phyloP scores from a whole-genome alignment of 1,284 basidiomycete genomes.

The Golubevia pallescens region DNA sequence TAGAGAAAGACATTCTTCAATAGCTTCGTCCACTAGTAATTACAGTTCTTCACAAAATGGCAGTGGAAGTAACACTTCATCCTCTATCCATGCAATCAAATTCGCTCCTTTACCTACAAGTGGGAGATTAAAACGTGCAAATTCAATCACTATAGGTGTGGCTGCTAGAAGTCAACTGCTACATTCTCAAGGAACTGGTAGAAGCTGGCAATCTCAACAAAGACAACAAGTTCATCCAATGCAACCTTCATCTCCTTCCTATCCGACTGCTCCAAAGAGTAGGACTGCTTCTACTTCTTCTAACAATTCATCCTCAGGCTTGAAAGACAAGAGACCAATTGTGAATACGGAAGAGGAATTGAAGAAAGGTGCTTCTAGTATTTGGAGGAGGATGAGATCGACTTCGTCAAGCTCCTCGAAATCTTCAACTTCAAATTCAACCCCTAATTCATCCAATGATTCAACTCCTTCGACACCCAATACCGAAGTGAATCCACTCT shows the following conservation, averaged over 20 bases:
- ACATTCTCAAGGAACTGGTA: slow-evolving; percentile 39
- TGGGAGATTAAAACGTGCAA: slow-evolving; percentile 46
- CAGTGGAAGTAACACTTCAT: neutral
- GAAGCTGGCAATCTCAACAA: slow-evolving; percentile 16
- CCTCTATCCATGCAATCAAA: slow-evolving; percentile 35
- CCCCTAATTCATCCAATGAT: too few relatives aligned
- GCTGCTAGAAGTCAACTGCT: slow-evolving; percentile 50
- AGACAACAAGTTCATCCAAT: slow-evolving; percentile 4
- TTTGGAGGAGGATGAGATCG: too few relatives aligned
- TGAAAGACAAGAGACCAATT: too few relatives aligned
- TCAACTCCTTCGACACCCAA: too few relatives aligned
- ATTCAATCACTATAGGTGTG: slow-evolving; percentile 56
- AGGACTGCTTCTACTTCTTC: neutral
- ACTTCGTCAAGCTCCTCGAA: too few relatives aligned
- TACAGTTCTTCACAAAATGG: neutral
- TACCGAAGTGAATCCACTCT: too few relatives aligned
- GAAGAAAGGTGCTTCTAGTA: too few relatives aligned
- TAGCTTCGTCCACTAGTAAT: neutral
- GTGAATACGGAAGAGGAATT: too few relatives aligned
- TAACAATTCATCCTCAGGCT: too few relatives aligned
- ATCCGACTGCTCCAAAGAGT: slow-evolving; percentile 1
- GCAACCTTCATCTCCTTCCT: slow-evolving; percentile 12
- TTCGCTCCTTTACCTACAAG: slow-evolving; percentile 46
- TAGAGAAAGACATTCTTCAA: neutral
- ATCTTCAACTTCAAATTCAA: too few relatives aligned